Base-by-base conservation (phyloP, 345 rosid genomes). In the Brassica cretica region DNA sequence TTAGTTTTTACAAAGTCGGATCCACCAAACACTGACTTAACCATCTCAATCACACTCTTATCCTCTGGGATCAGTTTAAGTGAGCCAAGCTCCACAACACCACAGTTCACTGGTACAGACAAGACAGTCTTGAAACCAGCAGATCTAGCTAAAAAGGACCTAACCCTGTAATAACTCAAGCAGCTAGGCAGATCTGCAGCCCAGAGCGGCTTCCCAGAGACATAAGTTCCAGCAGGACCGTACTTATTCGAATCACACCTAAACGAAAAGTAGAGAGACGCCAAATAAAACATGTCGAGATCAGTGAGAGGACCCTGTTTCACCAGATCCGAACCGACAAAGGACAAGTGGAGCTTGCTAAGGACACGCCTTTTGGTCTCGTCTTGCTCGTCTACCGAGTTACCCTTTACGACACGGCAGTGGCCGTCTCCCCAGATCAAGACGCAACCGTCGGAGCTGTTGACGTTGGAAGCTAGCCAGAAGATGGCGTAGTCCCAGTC, bases 1-100 rank as follows among this genome's bases (percentile, higher is more conserved):
- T 85, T 92, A 10, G 84, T 68, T 53, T 87, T 90, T 11, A 75
- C 82, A 53, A 84, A 80, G 83, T 81, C 83, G 11, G 90, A 79
- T 59, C 72, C 90, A 66, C 93, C 96, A 74, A 93, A 89, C 1
- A 88, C 66, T 15, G 78, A 76, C 67, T 84, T 89, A 14, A 90
- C 85, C 84, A 64, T 85, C 84, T 93, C 93, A 80, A 87, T 74
- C 64, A 80, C 51, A 80, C 79, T 81, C 66, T 83, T 87, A 30
- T 92, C 93, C 79, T 95, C 94, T 0, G 89, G 89, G 64, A 90
- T 85, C n/a, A 68, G 74, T 72, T 85, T 89, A 71, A 89, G 72
- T 0, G 98, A 95, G 76, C 96, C 97, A 29, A 95, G 91, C 84
- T 95, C 99, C 71, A 93, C 87, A 53, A 92, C 94, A 25, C 98